Evolutionary conservation across 441 rosid species (phyloP).

Genomic region (Gossypium trilobum): DNA sequence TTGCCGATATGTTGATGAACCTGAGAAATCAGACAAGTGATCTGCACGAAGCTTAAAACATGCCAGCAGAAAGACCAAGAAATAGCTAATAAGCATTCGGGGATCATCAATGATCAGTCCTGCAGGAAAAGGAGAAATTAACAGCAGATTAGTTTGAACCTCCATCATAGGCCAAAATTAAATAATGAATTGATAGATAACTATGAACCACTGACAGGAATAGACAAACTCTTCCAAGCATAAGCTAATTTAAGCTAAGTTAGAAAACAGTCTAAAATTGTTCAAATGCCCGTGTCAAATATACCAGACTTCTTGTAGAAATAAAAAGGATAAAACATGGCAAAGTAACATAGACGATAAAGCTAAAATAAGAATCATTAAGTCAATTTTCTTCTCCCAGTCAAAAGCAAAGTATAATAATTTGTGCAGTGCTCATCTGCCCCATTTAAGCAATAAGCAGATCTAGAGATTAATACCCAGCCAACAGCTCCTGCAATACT

Average conservation of each 20-base stretch:
- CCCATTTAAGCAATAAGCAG: constrained; percentile 11
- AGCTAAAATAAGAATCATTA: constrained; percentile 5
- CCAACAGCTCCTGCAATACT: constrained; percentile 84
- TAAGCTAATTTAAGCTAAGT: background rate
- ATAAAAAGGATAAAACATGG: constrained; percentile 1
- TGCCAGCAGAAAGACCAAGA: constrained; percentile 71
- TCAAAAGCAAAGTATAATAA: background rate
- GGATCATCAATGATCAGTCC: constrained; percentile 90
- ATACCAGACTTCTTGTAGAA: constrained; percentile 7
- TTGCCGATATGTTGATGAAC: constrained; percentile 68
- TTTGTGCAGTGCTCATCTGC: background rate
- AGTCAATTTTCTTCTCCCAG: constrained; percentile 11
- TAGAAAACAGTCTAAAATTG: constrained; percentile 5
- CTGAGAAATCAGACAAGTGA: constrained; percentile 62
- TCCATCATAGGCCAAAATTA: background rate
- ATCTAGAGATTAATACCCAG: constrained; percentile 51
- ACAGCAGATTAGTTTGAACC: constrained; percentile 9
- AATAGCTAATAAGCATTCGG: constrained; percentile 75
- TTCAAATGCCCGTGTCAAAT: background rate
- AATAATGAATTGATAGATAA: background rate
- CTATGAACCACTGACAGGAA: constrained; percentile 1
- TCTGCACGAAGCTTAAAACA: constrained; percentile 90
- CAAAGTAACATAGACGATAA: constrained; percentile 2
- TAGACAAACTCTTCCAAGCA: background rate
- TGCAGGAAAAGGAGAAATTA: constrained; percentile 24